These are phyloP conservation scores for Yamadazyma sp. DNA, from an alignment of 805 yeast species.

Conservation along the genomic window DNA sequence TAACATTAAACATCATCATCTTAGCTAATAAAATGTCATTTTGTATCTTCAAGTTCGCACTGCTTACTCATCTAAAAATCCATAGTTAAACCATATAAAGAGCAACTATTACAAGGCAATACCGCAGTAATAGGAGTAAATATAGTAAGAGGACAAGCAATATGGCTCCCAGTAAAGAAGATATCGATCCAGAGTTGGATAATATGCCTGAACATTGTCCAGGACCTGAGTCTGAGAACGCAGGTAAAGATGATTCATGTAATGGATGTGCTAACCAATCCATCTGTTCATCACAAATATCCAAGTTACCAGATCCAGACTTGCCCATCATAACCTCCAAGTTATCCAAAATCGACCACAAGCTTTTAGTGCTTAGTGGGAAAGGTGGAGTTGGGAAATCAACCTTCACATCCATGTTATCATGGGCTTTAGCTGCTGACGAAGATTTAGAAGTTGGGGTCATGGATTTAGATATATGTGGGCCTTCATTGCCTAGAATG, in stretches of 20 bases:
- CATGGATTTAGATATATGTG: constrained; percentile 96
- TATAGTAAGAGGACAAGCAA: too few relatives aligned
- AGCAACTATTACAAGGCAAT: too few relatives aligned
- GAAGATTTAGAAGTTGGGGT: constrained; percentile 86
- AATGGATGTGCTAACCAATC: constrained; percentile 91
- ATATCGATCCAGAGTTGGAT: too few relatives aligned
- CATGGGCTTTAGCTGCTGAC: constrained; percentile 90
- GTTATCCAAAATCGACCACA: constrained; percentile 66
- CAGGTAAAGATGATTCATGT: constrained; percentile 95
- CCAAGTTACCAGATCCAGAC: constrained; percentile 96
- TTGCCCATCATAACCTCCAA: constrained; percentile 70
- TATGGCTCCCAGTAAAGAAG: too few relatives aligned
- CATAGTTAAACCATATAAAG: too few relatives aligned
- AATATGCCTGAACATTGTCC: constrained; percentile 99
- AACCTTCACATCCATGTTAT: constrained; percentile 91
- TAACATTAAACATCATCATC: too few relatives aligned
- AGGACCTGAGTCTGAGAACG: constrained; percentile 91
- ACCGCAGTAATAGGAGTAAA: too few relatives aligned
- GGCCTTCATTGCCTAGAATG: constrained; percentile 95
- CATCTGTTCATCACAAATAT: constrained; percentile 78
- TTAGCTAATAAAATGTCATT: too few relatives aligned
- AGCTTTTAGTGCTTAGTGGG: constrained; percentile 73
- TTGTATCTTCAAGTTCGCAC: too few relatives aligned
- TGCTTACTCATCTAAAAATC: too few relatives aligned
- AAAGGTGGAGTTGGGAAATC: constrained; percentile 98